A percentile compares a stretch with the other conserved stretches of the same genome.
Evolutionary conservation across 1,284 basidiomycete genomes (phyloP).

Genomic region (Ganoderma leucocontextum): DNA sequence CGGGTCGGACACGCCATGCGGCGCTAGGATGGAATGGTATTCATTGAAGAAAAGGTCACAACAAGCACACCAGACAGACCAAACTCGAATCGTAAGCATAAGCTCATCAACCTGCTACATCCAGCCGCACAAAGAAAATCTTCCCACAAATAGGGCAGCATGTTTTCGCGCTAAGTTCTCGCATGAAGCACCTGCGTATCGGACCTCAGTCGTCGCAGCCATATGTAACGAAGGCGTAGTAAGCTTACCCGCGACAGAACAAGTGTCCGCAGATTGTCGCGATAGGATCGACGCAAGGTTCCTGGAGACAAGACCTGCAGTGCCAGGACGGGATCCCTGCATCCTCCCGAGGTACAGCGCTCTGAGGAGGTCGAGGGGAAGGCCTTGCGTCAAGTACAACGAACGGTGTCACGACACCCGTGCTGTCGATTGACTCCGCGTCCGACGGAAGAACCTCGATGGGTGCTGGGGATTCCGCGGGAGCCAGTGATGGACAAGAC

Average conservation of each 20-base stretch:
- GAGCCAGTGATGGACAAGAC: neutral
- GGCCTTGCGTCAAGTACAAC: neutral
- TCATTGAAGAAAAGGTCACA: neutral
- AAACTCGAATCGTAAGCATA: neutral
- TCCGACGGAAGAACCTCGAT: neutral
- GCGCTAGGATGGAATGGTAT: neutral
- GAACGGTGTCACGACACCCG: neutral
- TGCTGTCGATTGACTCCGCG: neutral
- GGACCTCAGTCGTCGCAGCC: neutral
- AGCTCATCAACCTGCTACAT: neutral
- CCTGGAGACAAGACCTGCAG: conserved; percentile 13
- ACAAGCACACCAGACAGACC: too few species aligned
- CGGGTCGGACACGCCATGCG: neutral
- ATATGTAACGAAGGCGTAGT: too few species aligned
- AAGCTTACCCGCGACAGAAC: conserved; percentile 19
- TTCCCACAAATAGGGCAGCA: neutral
- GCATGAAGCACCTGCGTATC: neutral
- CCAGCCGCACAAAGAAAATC: neutral
- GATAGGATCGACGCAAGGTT: conserved; percentile 16
- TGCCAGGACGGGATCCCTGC: conserved; percentile 8
- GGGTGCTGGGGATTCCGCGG: neutral
- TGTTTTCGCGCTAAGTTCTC: neutral
- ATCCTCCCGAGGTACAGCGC: neutral
- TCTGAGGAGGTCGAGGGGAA: neutral
- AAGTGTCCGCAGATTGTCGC: conserved; percentile 20